Conservation (phyloP, 2,329 filamentous ascomycete species). For the Epichloe sylvatica region DNA sequence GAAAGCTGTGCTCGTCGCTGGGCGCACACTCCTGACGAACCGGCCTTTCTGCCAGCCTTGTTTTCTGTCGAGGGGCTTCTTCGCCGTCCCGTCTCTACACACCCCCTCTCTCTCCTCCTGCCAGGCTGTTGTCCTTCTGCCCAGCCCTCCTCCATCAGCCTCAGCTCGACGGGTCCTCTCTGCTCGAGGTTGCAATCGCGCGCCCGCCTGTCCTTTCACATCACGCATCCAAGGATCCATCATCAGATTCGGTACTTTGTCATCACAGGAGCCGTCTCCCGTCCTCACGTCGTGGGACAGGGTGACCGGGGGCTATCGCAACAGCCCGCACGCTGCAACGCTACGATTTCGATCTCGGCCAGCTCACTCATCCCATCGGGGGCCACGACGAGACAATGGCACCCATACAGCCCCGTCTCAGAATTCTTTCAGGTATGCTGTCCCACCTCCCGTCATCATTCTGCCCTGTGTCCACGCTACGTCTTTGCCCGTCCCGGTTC, state of each 20-base stretch:
- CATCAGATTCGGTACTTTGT: constrained; percentile 6
- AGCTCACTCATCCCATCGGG: constrained; percentile 21
- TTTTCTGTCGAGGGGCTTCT: not conserved
- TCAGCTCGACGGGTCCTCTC: constrained; percentile 2
- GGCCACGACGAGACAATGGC: constrained; percentile 34
- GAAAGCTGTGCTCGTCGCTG: constrained; percentile 8
- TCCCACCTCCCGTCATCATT: constrained; percentile 16
- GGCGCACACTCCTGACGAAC: constrained; percentile 8
- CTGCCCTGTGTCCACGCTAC: constrained; percentile 4
- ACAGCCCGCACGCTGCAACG: constrained; percentile 16
- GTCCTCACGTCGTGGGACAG: constrained; percentile 13
- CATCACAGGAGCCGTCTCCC: constrained; percentile 7
- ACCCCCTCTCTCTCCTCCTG: not conserved
- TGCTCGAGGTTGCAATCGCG: constrained; percentile 1
- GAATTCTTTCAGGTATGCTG: constrained; percentile 46
- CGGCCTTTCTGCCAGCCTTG: constrained; percentile 5
- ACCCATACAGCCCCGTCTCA: constrained; percentile 45
- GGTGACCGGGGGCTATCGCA: constrained; percentile 20
- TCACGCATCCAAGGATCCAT: constrained; percentile 2
- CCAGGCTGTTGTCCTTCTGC: not conserved
- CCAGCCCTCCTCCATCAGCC: not conserved
- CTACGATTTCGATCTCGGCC: constrained; percentile 19
- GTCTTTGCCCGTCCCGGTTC: constrained; percentile 2
- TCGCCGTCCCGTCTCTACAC: constrained; percentile 1
- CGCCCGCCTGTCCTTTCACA: not conserved